These are phyloP conservation scores for Cyclotella distinguenda DNA, from an alignment of 108 stramenopile species.

Conservation along the genomic window DNA sequence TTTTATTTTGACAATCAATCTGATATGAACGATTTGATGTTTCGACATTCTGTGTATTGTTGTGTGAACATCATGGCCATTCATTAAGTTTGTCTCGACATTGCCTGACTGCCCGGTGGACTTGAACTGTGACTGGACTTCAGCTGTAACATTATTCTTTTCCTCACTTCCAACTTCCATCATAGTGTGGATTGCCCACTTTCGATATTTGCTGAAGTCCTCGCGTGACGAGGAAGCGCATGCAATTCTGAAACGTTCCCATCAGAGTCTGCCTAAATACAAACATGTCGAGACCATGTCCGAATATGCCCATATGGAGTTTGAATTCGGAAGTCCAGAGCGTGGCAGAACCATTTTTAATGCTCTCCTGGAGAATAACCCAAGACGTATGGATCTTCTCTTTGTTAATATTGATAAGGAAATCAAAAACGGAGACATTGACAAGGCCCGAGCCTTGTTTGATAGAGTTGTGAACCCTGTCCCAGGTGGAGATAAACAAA, in stretches of 20 bases:
- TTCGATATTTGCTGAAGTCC: constrained; percentile 69
- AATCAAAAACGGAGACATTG: constrained; percentile 85
- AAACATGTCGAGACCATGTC: constrained; percentile 92
- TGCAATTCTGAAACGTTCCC: constrained; percentile 77
- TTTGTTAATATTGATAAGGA: constrained; percentile 96
- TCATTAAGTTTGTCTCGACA: too few relatives aligned
- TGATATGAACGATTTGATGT: too few relatives aligned
- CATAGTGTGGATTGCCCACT: constrained; percentile 90
- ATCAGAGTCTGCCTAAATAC: constrained; percentile 79
- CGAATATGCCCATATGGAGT: constrained; percentile 92
- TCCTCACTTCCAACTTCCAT: too few relatives aligned
- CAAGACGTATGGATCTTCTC: constrained; percentile 91
- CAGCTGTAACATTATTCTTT: too few relatives aligned
- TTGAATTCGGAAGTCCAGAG: constrained; percentile 85
- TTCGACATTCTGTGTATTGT: too few relatives aligned
- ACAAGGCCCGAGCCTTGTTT: constrained; percentile 76
- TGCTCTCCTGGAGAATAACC: constrained; percentile 79
- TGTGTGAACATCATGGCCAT: too few relatives aligned
- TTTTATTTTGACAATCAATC: too few relatives aligned
- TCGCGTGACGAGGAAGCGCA: constrained; percentile 83
- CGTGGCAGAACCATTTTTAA: constrained; percentile 91
- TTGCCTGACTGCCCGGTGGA: too few relatives aligned
- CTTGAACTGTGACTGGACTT: too few relatives aligned
- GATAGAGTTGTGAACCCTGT: constrained; percentile 58
- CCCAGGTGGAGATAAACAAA: constrained; percentile 45